Evolutionary conservation across 2,329 filamentous ascomycete genomes (phyloP).

Genomic region (Calonectria fujianensis): DNA sequence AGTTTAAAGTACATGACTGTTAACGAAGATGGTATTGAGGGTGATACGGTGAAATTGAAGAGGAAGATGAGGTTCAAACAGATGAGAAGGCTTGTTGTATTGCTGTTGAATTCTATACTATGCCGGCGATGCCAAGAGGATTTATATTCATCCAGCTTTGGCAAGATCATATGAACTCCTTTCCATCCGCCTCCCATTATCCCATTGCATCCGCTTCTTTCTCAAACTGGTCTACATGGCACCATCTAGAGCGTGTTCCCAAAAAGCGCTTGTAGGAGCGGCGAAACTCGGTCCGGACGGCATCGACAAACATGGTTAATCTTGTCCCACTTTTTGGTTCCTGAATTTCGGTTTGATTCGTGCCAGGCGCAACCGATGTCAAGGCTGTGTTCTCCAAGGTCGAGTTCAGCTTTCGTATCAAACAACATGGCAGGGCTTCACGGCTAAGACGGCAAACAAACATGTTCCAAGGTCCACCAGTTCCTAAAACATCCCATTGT

Average conservation of each 20-base stretch:
- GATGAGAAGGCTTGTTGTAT: background rate
- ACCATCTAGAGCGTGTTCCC: constrained; percentile 28
- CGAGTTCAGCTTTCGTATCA: background rate
- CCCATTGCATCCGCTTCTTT: background rate
- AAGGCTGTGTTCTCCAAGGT: background rate
- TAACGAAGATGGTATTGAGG: background rate
- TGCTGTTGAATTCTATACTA: background rate
- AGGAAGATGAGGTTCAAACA: background rate
- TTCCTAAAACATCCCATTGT: constrained; percentile 19
- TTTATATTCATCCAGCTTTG: background rate
- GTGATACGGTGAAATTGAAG: background rate
- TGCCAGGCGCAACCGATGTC: constrained; percentile 11
- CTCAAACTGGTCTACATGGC: background rate
- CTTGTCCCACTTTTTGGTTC: constrained; percentile 24
- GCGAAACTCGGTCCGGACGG: constrained; percentile 39
- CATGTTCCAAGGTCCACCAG: constrained; percentile 9
- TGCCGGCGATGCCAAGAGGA: background rate
- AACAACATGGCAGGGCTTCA: constrained; percentile 11
- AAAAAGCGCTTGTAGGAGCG: constrained; percentile 16
- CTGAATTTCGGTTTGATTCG: constrained; percentile 35
- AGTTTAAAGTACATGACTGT: constrained; percentile 44
- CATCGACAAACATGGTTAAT: constrained; percentile 20
- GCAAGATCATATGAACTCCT: too few species aligned
- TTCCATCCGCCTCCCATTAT: background rate
- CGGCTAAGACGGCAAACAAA: constrained; percentile 38